These are phyloP conservation scores for Komagataella pseudopastoris DNA, from an alignment of 805 yeast genomes.

Conservation along the genomic window DNA sequence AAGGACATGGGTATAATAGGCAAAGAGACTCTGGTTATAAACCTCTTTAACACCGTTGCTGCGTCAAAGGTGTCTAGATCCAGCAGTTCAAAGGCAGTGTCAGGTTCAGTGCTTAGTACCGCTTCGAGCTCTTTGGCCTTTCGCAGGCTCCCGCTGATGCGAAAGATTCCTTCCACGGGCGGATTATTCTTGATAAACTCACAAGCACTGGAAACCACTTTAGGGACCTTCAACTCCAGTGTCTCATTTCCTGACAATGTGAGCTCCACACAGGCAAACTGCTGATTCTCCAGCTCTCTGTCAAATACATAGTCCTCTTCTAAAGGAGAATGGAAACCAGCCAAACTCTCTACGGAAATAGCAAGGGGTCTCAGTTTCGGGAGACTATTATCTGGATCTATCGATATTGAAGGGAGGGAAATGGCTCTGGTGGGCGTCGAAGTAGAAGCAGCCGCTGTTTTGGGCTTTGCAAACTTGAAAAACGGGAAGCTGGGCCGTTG, in stretches of 20 bases:
- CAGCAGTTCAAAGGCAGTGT: not conserved
- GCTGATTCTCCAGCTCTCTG: not conserved
- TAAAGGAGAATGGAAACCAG: not conserved
- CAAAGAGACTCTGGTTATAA: slow-evolving; percentile 16
- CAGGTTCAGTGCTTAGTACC: slow-evolving; percentile 8
- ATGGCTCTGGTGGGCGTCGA: not conserved
- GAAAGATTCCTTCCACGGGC: slow-evolving; percentile 20
- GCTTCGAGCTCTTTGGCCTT: slow-evolving; percentile 17
- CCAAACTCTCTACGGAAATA: not conserved
- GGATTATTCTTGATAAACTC: slow-evolving; percentile 10
- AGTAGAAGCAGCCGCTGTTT: not conserved
- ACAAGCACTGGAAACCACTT: slow-evolving; percentile 18
- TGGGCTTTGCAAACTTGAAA: not conserved
- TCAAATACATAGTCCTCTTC: not conserved
- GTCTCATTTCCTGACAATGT: not conserved
- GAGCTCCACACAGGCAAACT: not conserved
- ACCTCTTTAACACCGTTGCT: slow-evolving; percentile 22
- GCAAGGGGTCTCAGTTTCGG: not conserved
- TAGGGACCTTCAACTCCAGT: slow-evolving; percentile 13
- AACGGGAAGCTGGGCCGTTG: not conserved
- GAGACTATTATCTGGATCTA: not conserved
- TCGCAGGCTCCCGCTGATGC: slow-evolving; percentile 21
- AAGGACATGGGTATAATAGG: slow-evolving; percentile 15
- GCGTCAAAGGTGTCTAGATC: slow-evolving; percentile 18
- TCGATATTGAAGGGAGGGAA: not conserved